Percentiles rank a stretch among this genome's conserved stretches.
phyloP scores from a whole-genome alignment of 371 early-diverging fungal genomes.

The Conidiobolus incongruus region DNA sequence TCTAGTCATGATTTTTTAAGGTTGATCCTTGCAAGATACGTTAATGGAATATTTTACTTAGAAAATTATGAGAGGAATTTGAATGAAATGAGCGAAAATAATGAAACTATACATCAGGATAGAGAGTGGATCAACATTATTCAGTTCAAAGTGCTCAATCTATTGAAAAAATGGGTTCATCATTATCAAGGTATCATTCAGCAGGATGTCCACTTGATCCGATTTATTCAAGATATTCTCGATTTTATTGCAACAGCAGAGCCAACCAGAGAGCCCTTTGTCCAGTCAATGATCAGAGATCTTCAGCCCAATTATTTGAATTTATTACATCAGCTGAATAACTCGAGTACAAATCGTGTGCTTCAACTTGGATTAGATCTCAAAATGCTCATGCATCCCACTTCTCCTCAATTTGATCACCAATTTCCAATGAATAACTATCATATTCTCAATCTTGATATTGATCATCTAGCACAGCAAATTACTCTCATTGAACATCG shows the following conservation, averaged over 20 bases:
- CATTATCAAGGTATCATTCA: slow-evolving; percentile 21
- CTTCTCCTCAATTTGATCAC: neutral
- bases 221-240: neutral
- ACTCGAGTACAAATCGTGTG: neutral
- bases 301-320: neutral
- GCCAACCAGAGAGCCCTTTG: neutral
- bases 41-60: neutral
- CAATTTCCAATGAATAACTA: neutral
- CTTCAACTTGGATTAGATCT: neutral
- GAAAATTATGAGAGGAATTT: slow-evolving; percentile 2
- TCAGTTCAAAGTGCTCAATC: slow-evolving; percentile 29
- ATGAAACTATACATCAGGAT: neutral
- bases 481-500: slow-evolving; percentile 33
- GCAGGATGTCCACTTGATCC: slow-evolving; percentile 9
- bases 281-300: neutral
- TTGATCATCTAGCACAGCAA: slow-evolving; percentile 22
- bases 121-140: slow-evolving; percentile 17
- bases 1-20: slow-evolving; percentile 25
- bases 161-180: slow-evolving; percentile 36
- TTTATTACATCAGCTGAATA: neutral
- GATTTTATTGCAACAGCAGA: neutral
- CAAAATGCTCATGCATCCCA: neutral
- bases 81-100: slow-evolving; percentile 2
- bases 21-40: slow-evolving; percentile 22
- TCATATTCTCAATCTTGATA: slow-evolving; percentile 13